Evolutionary conservation across 306 rosid genomes (phyloP).

Genomic region (Parietaria judaica): DNA sequence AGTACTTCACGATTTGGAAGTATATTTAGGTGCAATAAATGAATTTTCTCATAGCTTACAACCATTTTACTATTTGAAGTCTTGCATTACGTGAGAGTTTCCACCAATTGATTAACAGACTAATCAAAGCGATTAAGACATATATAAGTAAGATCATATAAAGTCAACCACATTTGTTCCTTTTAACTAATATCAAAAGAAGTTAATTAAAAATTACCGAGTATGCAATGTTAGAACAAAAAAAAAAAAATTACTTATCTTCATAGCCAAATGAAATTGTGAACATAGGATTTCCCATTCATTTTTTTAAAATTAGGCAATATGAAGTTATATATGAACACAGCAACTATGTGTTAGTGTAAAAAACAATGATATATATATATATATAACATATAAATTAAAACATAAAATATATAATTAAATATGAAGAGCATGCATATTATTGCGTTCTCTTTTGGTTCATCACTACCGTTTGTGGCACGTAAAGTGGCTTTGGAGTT

Average conservation of each 20-base stretch:
- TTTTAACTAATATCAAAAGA: background rate
- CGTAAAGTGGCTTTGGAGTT: conserved; percentile 5
- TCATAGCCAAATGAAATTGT: background rate
- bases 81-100: background rate
- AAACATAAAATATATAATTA: background rate
- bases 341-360: too few relatives aligned
- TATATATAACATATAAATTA: too few relatives aligned
- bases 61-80: conserved; percentile 8
- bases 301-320: conserved; percentile 1
- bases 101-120: background rate
- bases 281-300: background rate
- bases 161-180: conserved; percentile 2
- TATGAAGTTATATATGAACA: too few relatives aligned
- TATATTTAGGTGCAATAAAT: background rate
- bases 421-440: background rate
- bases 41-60: background rate
- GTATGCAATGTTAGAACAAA: too few relatives aligned
- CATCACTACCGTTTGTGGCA: conserved; percentile 4
- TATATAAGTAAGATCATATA: background rate
- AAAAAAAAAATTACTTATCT: background rate
- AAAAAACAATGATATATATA: too few relatives aligned
- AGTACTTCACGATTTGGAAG: too few relatives aligned
- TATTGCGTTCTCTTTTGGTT: background rate
- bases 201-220: too few relatives aligned
- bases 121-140: background rate